A percentile compares a stretch with the other conserved stretches of the same genome.
Evolutionary conservation across 2,329 filamentous ascomycete genomes (phyloP).

Genomic region (Rutstroemia sp.): DNA sequence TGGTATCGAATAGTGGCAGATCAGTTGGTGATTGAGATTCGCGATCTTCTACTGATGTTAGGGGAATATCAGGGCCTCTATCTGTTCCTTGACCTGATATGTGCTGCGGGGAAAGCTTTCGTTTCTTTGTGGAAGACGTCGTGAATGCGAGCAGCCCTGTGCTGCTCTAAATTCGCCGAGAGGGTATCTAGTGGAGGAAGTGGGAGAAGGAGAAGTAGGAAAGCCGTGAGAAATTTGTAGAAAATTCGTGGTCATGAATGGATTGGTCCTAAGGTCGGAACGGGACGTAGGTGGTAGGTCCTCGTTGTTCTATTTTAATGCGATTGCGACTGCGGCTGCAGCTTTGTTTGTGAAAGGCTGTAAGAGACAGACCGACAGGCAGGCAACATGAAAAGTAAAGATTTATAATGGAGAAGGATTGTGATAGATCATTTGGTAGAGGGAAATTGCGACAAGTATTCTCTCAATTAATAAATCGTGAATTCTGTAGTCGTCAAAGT

Average conservation of each 20-base stretch:
- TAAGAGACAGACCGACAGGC: not conserved
- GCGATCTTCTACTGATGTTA: conserved; percentile 30
- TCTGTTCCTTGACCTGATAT: conserved; percentile 17
- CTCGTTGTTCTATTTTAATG: not conserved
- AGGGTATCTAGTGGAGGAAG: conserved; percentile 9
- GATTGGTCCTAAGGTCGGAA: not conserved
- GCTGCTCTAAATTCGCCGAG: conserved; percentile 24
- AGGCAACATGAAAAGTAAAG: not conserved
- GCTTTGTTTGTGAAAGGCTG: no score
- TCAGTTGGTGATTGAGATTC: conserved; percentile 39
- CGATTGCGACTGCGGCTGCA: not conserved
- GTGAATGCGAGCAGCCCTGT: conserved; percentile 58
- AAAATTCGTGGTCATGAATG: not conserved
- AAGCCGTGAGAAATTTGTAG: not conserved
- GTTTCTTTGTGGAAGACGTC: conserved; percentile 69
- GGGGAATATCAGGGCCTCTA: conserved; percentile 25
- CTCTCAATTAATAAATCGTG: no score
- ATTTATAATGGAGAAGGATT: not conserved
- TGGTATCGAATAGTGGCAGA: conserved; percentile 34
- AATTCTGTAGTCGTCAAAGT: no score
- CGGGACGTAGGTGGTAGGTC: not conserved
- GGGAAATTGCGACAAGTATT: not conserved
- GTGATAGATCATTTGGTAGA: not conserved
- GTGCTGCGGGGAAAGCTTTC: conserved; percentile 48
- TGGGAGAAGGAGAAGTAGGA: not conserved